These are phyloP conservation scores for Aspergillus ostianus DNA, from an alignment of 495 filamentous ascomycete species.

Conservation along the genomic window DNA sequence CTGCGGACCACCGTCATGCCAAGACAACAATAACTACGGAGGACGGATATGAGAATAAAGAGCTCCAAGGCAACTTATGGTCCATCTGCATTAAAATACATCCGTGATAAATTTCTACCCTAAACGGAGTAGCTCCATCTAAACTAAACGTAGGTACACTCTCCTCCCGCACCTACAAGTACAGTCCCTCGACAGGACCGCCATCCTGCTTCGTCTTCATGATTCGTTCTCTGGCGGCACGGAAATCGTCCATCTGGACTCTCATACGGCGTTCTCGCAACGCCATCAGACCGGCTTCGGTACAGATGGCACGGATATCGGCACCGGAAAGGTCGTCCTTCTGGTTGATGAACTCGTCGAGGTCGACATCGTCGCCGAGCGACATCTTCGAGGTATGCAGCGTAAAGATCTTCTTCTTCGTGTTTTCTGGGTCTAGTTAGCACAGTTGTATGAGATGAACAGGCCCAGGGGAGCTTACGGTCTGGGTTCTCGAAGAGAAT, in stretches of 20 bases:
- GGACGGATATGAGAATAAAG: too few species aligned
- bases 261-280: conserved; percentile 94
- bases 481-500: conserved; percentile 99
- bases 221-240: conserved; percentile 86
- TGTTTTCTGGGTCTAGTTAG: conserved; percentile 68
- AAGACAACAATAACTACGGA: neutral
- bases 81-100: neutral
- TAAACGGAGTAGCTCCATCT: conserved; percentile 8
- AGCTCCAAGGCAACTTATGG: too few species aligned
- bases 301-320: conserved; percentile 98
- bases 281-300: conserved; percentile 93
- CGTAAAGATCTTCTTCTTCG: conserved; percentile 99
- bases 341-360: conserved; percentile 97
- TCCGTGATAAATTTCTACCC: conserved; percentile 12
- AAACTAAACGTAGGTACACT: conserved; percentile 12
- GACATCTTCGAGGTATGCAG: conserved; percentile 99
- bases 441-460: neutral
- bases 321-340: conserved; percentile 98
- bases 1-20: neutral
- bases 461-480: conserved; percentile 54
- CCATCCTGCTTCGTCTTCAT: conserved; percentile 99
- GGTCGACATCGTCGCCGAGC: conserved; percentile 87
- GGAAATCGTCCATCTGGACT: conserved; percentile 98
- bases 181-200: conserved; percentile 90
- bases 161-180: conserved; percentile 67